Percentiles rank a stretch among this genome's conserved stretches.
These are phyloP conservation scores for Allantophomopsis lycopodina DNA, from an alignment of 2,329 filamentous ascomycete species.

Conservation along the genomic window DNA sequence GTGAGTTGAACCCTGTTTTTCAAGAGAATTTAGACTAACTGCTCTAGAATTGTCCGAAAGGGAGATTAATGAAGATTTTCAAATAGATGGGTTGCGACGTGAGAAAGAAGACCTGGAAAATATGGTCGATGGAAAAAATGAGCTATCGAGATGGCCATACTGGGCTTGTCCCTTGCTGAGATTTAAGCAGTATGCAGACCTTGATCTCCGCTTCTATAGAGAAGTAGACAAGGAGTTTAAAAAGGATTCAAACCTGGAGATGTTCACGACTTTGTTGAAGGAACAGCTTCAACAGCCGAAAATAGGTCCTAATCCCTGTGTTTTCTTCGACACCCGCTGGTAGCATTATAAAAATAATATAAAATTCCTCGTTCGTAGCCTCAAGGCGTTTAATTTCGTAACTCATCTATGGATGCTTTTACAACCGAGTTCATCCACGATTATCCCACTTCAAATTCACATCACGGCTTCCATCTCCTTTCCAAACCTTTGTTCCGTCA, in stretches of 20 bases:
- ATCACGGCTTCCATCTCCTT: slow-evolving; percentile 38
- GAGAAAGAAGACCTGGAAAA: too few species aligned
- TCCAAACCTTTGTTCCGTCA: slow-evolving; percentile 38
- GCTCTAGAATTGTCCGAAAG: too few species aligned
- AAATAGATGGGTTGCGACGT: not conserved
- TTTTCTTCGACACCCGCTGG: too few species aligned
- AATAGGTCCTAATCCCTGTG: too few species aligned
- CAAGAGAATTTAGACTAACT: too few species aligned
- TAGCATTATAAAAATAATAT: too few species aligned
- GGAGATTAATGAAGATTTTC: too few species aligned
- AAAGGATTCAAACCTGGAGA: slow-evolving; percentile 1
- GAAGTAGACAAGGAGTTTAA: not conserved
- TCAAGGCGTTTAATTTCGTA: too few species aligned
- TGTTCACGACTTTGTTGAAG: slow-evolving; percentile 1
- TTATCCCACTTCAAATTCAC: slow-evolving; percentile 46
- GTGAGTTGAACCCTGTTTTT: too few species aligned
- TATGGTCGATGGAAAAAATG: too few species aligned
- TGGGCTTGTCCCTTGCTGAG: slow-evolving; percentile 4
- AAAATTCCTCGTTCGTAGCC: too few species aligned
- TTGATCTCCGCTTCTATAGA: slow-evolving; percentile 4
- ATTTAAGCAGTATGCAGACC: slow-evolving; percentile 5
- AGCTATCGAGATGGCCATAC: not conserved
- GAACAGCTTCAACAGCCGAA: not conserved
- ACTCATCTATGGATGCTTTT: too few species aligned
- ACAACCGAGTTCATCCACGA: slow-evolving; percentile 16